Base-by-base conservation (phyloP, 306 rosid species). In the Ceratonia siliqua region DNA sequence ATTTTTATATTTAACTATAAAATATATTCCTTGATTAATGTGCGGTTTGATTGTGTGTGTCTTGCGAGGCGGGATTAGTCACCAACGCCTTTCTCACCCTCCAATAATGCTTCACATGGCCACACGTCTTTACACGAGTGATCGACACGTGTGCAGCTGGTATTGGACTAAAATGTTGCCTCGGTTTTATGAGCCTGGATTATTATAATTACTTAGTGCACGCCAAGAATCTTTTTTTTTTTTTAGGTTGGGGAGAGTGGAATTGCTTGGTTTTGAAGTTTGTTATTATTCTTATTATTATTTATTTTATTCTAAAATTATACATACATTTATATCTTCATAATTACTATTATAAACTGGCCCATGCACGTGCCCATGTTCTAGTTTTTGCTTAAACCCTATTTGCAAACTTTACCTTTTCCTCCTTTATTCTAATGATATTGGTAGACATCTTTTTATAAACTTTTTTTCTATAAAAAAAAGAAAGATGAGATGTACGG, bases 51-150 rank as follows among this genome's bases (percentile, higher is more conserved):
- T 32, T 5, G 71, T 66, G 74, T 68, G 75, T 69, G 75, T 56
- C 35, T 64, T 62, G 69, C 73, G 81, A 76, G 49, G 33, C 36
- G 75, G 71, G 71, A 66, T 63, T 79, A 68, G 67, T 56, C 20
- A 58, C 33, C 39, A 68, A 73, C 77, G 45, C 33, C 84, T 87
- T 87, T 86, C 92, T 78, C 88, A 85, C 65, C 85, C 50, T 64
- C 88, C 92, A 90, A 87, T 86, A 83, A 84, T 85, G 87, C 64
- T 83, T 82, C 89, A 83, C 93, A 88, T 84, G 90, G 48, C 82
- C 75, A 84, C 87, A 75, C 89, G 87, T 59, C 93, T 84, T 84
- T 84, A 82, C 80, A 84, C 76, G 28, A 68, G 1, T 5, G 64
- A 20, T 2, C 18, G 81, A 83, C 90, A 78, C 87, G 90, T 90